phyloP scores from a whole-genome alignment of 768 basidiomycete genomes.

The Suillus sp. region DNA sequence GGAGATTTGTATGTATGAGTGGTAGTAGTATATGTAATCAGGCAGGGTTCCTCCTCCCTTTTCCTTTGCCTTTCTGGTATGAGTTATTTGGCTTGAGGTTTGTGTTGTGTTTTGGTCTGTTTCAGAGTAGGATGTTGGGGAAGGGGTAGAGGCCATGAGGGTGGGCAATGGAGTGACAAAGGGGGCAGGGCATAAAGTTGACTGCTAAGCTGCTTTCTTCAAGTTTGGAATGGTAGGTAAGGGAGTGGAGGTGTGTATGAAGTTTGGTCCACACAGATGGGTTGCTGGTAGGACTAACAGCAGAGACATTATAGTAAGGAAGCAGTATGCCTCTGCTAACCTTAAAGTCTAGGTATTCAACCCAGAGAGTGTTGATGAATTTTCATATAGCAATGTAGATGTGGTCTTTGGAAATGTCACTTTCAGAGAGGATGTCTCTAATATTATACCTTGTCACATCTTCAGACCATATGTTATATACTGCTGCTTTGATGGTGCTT shows the following conservation, averaged over 20 bases:
- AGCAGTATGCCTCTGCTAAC: not conserved
- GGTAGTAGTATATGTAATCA: too few species aligned
- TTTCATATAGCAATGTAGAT: rapidly evolving
- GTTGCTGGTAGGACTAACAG: not conserved
- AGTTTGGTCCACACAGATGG: not conserved
- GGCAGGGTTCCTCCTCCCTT: not conserved
- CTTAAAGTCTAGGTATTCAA: not conserved
- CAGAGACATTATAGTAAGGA: not conserved
- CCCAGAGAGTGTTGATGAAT: not conserved
- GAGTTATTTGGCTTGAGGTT: rapidly evolving
- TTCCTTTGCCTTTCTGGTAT: too few species aligned
- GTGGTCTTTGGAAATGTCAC: not conserved
- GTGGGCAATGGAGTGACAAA: not conserved
- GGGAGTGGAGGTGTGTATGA: not conserved
- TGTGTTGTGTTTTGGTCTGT: rapidly evolving
- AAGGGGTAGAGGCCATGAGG: not conserved
- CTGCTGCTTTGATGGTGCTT: rapidly evolving
- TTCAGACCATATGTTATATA: not conserved
- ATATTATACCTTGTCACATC: not conserved
- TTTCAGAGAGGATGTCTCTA: not conserved
- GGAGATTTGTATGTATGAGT: too few species aligned
- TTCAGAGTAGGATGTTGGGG: not conserved
- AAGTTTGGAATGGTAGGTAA: not conserved
- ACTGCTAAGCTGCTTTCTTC: not conserved
- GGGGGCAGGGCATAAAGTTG: not conserved